These are phyloP conservation scores for Suillus plorans DNA, from an alignment of 768 basidiomycete species.

Conservation along the genomic window DNA sequence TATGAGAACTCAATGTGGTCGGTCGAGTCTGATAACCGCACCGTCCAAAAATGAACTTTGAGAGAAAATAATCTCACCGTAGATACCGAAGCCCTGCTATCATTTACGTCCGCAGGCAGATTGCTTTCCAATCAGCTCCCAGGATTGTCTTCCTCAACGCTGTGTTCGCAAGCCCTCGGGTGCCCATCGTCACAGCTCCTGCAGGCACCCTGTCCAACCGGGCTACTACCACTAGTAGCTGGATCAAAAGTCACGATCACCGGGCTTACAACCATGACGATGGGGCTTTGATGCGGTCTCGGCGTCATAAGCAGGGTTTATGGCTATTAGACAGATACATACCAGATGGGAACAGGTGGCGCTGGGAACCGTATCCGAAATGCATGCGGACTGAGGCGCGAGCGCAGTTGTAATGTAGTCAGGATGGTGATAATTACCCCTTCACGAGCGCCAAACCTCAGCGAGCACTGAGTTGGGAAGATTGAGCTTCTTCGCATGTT, in stretches of 20 bases:
- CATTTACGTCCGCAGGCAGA: background rate
- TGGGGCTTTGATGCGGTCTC: background rate
- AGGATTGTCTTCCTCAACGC: background rate
- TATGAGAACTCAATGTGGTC: background rate
- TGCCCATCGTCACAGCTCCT: background rate
- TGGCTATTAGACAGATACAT: background rate
- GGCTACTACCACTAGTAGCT: background rate
- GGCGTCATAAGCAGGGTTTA: background rate
- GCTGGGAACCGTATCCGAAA: background rate
- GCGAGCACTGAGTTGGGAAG: background rate
- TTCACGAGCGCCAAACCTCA: background rate
- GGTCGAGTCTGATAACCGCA: background rate
- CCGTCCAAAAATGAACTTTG: background rate
- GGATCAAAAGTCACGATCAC: background rate
- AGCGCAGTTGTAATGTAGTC: background rate
- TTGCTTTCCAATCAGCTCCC: background rate
- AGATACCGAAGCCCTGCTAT: background rate
- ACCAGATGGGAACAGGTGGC: background rate
- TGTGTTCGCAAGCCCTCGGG: background rate
- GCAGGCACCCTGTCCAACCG: background rate
- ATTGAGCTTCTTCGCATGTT: background rate
- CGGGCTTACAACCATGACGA: background rate
- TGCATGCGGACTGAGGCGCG: background rate
- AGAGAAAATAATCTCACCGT: background rate
- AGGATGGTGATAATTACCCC: background rate